phyloP scores from a whole-genome alignment of 2,329 filamentous ascomycete species.

The Penicillium sp. region DNA sequence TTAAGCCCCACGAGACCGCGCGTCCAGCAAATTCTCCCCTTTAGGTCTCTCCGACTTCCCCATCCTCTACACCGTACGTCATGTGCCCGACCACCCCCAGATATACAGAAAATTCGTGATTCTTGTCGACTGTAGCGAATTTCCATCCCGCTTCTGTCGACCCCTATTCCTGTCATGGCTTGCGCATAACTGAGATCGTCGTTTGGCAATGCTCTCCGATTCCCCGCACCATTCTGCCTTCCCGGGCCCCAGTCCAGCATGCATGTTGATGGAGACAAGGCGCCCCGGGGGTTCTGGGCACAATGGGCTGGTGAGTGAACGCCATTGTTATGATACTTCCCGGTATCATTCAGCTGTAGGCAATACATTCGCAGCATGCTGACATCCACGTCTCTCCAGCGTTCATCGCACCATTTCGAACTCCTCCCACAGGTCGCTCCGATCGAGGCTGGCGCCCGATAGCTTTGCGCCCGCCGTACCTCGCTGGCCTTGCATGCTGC shows the following conservation, averaged over 20 bases:
- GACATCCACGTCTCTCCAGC: neutral
- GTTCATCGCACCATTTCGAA: constrained; percentile 14
- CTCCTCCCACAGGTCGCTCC: constrained; percentile 1
- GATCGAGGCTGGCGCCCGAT: constrained; percentile 32
- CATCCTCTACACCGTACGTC: constrained; percentile 2
- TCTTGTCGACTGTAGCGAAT: neutral
- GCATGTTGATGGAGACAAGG: constrained; percentile 18
- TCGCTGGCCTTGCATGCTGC: constrained; percentile 24
- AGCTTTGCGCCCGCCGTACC: constrained; percentile 32
- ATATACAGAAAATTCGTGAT: constrained; percentile 3
- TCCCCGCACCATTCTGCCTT: constrained; percentile 4
- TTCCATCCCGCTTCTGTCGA: neutral
- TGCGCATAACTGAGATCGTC: neutral
- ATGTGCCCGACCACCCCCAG: neutral
- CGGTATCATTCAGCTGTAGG: neutral
- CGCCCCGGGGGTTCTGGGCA: constrained; percentile 11
- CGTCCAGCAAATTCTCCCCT: constrained; percentile 5
- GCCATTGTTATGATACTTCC: neutral
- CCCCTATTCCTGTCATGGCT: neutral
- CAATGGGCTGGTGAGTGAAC: constrained; percentile 18
- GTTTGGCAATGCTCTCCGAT: constrained; percentile 19
- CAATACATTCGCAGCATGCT: neutral
- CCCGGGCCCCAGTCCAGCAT: constrained; percentile 19
- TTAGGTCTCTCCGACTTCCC: neutral
- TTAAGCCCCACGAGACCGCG: constrained; percentile 11